phyloP scores from a whole-genome alignment of 805 yeast species.

The Lachancea dasiensis region DNA sequence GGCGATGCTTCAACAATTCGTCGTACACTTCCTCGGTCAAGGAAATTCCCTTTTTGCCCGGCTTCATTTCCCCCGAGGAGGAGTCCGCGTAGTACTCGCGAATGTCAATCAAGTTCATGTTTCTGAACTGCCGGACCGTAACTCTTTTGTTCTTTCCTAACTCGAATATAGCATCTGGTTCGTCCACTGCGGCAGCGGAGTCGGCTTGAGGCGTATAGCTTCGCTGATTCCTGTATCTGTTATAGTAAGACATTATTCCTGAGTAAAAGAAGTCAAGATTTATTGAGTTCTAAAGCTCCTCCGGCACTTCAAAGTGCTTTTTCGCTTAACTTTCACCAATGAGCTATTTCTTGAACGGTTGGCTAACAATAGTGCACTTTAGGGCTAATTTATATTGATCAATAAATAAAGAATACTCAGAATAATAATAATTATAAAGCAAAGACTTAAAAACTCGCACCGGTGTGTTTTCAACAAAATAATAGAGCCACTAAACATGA shows the following conservation, averaged over 20 bases:
- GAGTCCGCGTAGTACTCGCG: constrained; percentile 70
- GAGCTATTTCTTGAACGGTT: too few relatives aligned
- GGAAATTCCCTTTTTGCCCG: constrained; percentile 65
- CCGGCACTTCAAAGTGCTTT: neutral
- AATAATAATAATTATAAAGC: too few relatives aligned
- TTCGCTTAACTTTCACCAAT: too few relatives aligned
- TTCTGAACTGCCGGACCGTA: constrained; percentile 66
- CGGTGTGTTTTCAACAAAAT: too few relatives aligned
- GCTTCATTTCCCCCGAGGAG: constrained; percentile 55
- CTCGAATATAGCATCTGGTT: constrained; percentile 26
- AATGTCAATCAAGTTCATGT: constrained; percentile 65
- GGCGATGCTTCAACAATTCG: constrained; percentile 31
- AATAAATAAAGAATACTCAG: too few relatives aligned
- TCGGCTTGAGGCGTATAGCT: constrained; percentile 11
- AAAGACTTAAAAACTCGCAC: too few relatives aligned
- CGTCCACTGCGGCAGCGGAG: constrained; percentile 10
- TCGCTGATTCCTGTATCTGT: constrained; percentile 13
- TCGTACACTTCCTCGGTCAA: constrained; percentile 35
- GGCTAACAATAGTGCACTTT: too few relatives aligned
- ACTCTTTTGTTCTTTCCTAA: constrained; percentile 61
- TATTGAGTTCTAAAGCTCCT: neutral
- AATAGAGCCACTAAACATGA: too few relatives aligned
- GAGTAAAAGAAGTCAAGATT: neutral
- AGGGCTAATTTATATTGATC: too few relatives aligned
- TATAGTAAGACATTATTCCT: constrained; percentile 12